A percentile compares a stretch with the other conserved stretches of the same genome.
Conservation (phyloP, 108 stramenopile species). For the Asterionellopsis glacialis region DNA sequence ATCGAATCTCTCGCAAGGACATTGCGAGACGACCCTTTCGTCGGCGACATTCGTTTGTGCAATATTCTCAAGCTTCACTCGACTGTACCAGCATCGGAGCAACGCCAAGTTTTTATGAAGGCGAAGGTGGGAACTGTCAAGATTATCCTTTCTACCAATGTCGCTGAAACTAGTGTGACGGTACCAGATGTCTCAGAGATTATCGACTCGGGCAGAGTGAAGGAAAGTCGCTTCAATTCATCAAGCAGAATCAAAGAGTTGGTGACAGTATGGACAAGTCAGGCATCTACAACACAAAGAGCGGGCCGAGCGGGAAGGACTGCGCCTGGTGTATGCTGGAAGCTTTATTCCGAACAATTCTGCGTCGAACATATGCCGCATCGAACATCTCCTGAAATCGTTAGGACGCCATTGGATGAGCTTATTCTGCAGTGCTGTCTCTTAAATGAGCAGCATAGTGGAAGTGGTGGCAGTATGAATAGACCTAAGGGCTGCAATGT, state of each 20-base stretch:
- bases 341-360: conserved; percentile 57
- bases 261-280: conserved; percentile 55
- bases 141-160: conserved; percentile 84
- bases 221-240: conserved; percentile 75
- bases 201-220: conserved; percentile 75
- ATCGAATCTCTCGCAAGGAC: conserved; percentile 28
- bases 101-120: conserved; percentile 61
- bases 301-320: conserved; percentile 89
- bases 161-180: conserved; percentile 80
- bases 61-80: conserved; percentile 71
- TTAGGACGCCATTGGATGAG: conserved; percentile 84
- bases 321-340: conserved; percentile 68
- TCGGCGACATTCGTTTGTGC: conserved; percentile 15
- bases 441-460: conserved; percentile 12
- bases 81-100: conserved; percentile 52
- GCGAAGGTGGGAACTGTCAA: conserved; percentile 54
- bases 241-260: conserved; percentile 61
- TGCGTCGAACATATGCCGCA: conserved; percentile 29
- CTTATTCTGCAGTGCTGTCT: conserved; percentile 67
- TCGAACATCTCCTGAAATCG: conserved; percentile 78
- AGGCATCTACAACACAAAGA: conserved; percentile 72
- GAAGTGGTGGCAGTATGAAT: not conserved
- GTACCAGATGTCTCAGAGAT: conserved; percentile 60
- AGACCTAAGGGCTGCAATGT: not conserved
- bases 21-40: conserved; percentile 19